Percentiles rank a stretch among this genome's conserved stretches.
Evolutionary conservation across 2,329 filamentous ascomycete species (phyloP).

Genomic region (Ophidiomyces ophidiicola): DNA sequence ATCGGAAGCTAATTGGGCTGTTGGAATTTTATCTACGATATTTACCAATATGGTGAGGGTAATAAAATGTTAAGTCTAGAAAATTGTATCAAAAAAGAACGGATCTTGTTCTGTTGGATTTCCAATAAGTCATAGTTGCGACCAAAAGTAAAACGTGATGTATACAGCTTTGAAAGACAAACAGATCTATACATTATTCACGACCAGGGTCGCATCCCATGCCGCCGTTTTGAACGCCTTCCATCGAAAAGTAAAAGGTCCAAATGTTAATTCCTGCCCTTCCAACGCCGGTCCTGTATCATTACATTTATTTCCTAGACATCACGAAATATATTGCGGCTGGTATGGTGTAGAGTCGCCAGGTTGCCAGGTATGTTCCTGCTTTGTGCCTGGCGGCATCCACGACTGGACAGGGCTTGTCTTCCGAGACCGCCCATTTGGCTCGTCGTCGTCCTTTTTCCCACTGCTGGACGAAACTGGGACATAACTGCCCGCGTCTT

Average conservation of each 20-base stretch:
- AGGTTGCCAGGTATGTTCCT: slow-evolving; percentile 69
- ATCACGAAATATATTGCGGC: slow-evolving; percentile 12
- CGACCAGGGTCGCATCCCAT: slow-evolving; percentile 1
- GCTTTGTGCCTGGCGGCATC: slow-evolving; percentile 67
- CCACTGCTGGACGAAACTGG: slow-evolving; percentile 17
- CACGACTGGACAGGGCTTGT: slow-evolving; percentile 40
- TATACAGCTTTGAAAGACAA: not conserved
- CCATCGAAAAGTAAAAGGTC: slow-evolving; percentile 3
- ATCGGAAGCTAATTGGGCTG: too few species aligned
- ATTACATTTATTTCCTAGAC: slow-evolving; percentile 7
- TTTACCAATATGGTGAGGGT: too few species aligned
- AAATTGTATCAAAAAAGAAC: too few species aligned
- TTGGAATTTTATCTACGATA: too few species aligned
- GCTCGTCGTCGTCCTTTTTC: slow-evolving; percentile 37
- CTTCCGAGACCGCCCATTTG: slow-evolving; percentile 32
- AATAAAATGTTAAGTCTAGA: too few species aligned
- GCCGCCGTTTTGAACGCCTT: slow-evolving; percentile 7
- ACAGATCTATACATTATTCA: slow-evolving; percentile 9
- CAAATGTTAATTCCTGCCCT: not conserved
- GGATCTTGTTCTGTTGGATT: too few species aligned
- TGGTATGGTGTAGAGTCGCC: slow-evolving; percentile 28
- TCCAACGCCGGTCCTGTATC: slow-evolving; percentile 8
- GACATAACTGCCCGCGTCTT: slow-evolving; percentile 1
- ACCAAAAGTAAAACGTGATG: too few species aligned
- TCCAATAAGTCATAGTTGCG: too few species aligned